Base-by-base conservation (phyloP, 176 grass and related monocot genomes). In the Lolium multiflorum region DNA sequence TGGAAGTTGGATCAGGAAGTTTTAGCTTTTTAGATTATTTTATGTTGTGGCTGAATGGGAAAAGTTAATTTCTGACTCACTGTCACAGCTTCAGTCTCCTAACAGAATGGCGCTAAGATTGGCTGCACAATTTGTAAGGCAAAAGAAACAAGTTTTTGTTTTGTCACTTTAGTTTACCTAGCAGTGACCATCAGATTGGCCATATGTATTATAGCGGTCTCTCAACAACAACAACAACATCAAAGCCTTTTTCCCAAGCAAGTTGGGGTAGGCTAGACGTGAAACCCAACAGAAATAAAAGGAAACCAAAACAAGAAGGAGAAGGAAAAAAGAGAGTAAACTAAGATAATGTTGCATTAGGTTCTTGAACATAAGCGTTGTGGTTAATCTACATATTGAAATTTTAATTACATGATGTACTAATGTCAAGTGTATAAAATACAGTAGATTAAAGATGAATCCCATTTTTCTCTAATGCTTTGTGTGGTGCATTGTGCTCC, bases 401-500 rank as follows among this genome's bases (percentile, higher is more conserved):
- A 80, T 49, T 18, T 13, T 20, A 60, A 68, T 37, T 78, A 17
- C 39, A 69, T 77, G 75, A 49, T 60, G 54, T 64, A 81, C 31
- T 50, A 59, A 51, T 81, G 5, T 76, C 6, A 63, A 15, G 37
- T 79, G 38, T 16, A 81, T 64, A 64, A 67, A 80, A 74, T 80
- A 35, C 13, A 66, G 38, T 74, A 18, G 28, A 22, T 66, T 55
- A 70, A 25, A 8, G 22, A 77, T 69, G 41, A 48, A 31, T 66
- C 57, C 1, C 16, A 51, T 74, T n/a, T n/a, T 83, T 83, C 15
- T 55, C 12, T 90, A 62, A 90, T 4, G 78, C 13, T 78, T 76
- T 54, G 35, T 41, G 17, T 92, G 70, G 46, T 80, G 69, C 70
- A 21, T 90, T 71, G 85, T 88, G 64, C 66, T 74, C 56, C 72